Conservation (phyloP, 176 grass and related monocot species). For the Lolium multiflorum region DNA sequence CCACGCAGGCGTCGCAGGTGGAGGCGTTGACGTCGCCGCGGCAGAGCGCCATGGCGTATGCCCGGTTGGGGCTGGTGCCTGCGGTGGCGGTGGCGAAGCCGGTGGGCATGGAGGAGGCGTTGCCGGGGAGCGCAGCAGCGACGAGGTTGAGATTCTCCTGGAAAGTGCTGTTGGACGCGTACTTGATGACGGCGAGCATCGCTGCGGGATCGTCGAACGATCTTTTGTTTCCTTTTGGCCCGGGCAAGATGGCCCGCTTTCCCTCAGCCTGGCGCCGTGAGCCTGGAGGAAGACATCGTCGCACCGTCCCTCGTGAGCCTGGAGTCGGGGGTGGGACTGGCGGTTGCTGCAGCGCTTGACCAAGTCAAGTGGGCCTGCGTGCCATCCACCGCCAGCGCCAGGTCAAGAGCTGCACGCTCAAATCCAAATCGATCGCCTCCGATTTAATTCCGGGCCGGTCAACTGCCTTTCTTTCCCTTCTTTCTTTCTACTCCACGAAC, state of each 20-base stretch:
- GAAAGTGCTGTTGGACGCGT: conserved; percentile 32
- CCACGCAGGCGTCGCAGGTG: conserved; percentile 49
- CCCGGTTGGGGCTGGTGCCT: conserved; percentile 37
- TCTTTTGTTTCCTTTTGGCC: neutral
- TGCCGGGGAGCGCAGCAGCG: neutral
- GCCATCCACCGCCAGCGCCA: no score
- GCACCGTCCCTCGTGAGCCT: no score
- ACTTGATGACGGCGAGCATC: conserved; percentile 12
- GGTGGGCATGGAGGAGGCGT: conserved; percentile 17
- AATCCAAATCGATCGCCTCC: no score
- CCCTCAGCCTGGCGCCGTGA: neutral
- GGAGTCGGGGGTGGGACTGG: no score
- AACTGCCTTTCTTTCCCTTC: no score
- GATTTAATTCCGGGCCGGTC: no score
- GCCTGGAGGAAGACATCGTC: no score
- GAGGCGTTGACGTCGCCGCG: conserved; percentile 58
- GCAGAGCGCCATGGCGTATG: conserved; percentile 55
- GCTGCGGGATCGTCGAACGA: neutral
- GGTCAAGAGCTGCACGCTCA: no score
- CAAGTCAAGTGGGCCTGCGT: no score
- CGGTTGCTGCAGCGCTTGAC: no score
- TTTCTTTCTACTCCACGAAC: no score
- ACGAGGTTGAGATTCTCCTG: conserved; percentile 38
- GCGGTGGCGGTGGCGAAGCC: conserved; percentile 31
- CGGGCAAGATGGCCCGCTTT: neutral